Conservation (phyloP, 106 monocot species). For the Narthecium ossifragum region DNA sequence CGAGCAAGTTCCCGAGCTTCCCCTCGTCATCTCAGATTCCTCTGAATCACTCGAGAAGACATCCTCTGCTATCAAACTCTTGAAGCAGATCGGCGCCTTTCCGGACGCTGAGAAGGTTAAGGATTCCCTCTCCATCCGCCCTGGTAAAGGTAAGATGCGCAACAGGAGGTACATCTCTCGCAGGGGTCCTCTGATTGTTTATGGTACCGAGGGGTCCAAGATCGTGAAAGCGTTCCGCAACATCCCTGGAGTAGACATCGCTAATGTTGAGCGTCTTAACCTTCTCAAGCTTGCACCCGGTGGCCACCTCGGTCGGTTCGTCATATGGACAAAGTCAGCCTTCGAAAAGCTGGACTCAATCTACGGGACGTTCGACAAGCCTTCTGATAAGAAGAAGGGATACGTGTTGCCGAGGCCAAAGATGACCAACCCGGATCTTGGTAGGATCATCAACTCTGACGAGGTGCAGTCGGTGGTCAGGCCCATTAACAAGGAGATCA, state of each 20-base stretch:
- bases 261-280: conserved; percentile 75
- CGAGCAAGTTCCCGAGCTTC: conserved; percentile 54
- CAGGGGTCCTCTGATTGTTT: conserved; percentile 73
- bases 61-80: conserved; percentile 52
- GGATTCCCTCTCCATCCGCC: conserved; percentile 47
- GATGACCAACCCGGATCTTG: conserved; percentile 73
- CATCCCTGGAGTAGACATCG: conserved; percentile 74
- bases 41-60: conserved; percentile 66
- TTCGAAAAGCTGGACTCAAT: conserved; percentile 81
- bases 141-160: conserved; percentile 83
- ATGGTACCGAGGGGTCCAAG: conserved; percentile 77
- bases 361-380: conserved; percentile 69
- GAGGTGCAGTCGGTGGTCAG: conserved; percentile 75
- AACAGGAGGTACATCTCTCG: conserved; percentile 65
- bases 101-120: conserved; percentile 80
- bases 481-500: conserved; percentile 57
- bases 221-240: conserved; percentile 84
- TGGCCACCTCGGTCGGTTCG: conserved; percentile 69
- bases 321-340: conserved; percentile 84
- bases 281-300: conserved; percentile 76
- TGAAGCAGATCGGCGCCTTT: conserved; percentile 61
- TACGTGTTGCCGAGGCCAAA: conserved; percentile 72
- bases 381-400: conserved; percentile 59
- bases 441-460: conserved; percentile 76
- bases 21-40: conserved; percentile 62